Evolutionary conservation across 257 asterid genomes (phyloP), one percentile per base, ranked within the genome.

Genomic region (Plantago major): DNA sequence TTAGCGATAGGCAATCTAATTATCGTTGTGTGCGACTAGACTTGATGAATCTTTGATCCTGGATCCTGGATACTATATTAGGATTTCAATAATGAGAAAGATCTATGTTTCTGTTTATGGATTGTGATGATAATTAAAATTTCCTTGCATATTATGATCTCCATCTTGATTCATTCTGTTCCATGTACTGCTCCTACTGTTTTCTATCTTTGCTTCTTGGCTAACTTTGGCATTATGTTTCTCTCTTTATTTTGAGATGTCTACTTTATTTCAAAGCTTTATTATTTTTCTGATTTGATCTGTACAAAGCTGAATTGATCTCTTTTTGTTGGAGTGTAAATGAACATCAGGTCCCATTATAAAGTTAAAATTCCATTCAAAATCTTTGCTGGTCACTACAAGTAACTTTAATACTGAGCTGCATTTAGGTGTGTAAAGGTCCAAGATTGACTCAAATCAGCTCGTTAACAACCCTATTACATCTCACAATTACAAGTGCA

Each of bases 21-120:
- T 74, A 65, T 68, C 74, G 74, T 69, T 57, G 72, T 68, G 61
- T 67, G 73, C 68, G 40, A 48, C 30, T 66, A 71, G 63, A 64
- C 54, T 48, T 63, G 58, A 44, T 70, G 46, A 67, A 67, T 65
- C 63, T 69, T 65, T 58, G 74, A 37, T 78, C 68, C 55, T 65
- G 58, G 74, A 37, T 78, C 68, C 55, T 18, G 57, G 53, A 59
- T 75, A 67, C 66, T 71, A 65, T 65, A 67, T 68, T 71, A 59
- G 74, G 58, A 65, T 64, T 67, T 73, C 66, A 80, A 81, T 79
- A 80, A 76, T 73, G 66, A 67, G 68, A 69, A 63, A 64, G 69
- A 42, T 49, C 65, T 62, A 37, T 45, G 45, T 61, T n/a, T 71
- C 55, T 60, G n/a, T n/a, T 47, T 22, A 46, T 70, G 63, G 42